Percentiles rank a stretch among this genome's conserved stretches.
phyloP scores from a whole-genome alignment of 495 filamentous ascomycete genomes.

The Hamigera avellanea region DNA sequence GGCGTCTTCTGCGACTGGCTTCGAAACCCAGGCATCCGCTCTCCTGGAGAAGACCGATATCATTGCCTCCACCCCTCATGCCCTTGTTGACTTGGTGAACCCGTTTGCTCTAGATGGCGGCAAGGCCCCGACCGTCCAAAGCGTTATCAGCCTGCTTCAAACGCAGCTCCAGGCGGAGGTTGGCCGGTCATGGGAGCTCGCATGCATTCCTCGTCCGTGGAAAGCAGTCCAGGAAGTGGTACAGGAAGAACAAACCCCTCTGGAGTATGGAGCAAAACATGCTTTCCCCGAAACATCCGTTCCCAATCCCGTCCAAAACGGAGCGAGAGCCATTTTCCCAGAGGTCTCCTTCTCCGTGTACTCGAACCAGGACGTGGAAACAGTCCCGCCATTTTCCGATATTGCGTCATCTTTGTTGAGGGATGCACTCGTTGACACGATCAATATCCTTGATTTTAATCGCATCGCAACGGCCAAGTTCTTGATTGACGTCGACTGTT shows the following conservation, averaged over 20 bases:
- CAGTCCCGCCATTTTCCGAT: conserved; percentile 65
- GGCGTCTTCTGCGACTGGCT: conserved; percentile 52
- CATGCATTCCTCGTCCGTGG: conserved; percentile 80
- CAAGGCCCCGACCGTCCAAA: conserved; percentile 43
- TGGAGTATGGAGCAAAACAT: conserved; percentile 54
- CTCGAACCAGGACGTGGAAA: conserved; percentile 77
- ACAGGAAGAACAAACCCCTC: conserved; percentile 26
- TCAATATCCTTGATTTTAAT: conserved; percentile 90
- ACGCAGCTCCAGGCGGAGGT: conserved; percentile 69
- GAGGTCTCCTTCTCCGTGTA: conserved; percentile 93
- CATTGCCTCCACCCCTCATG: conserved; percentile 73
- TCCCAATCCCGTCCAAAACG: conserved; percentile 62
- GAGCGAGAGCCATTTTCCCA: conserved; percentile 68
- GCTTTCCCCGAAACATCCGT: conserved; percentile 61
- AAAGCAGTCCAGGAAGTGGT: conserved; percentile 39
- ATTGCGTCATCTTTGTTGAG: conserved; percentile 73
- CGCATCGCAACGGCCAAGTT: conserved; percentile 76
- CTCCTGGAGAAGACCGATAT: conserved; percentile 90
- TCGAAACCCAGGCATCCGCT: conserved; percentile 55
- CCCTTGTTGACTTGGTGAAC: conserved; percentile 72
- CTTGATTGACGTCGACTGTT: conserved; percentile 89
- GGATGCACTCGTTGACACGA: conserved; percentile 82
- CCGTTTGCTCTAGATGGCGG: conserved; percentile 56
- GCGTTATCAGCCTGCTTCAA: conserved; percentile 75
- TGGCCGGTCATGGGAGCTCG: conserved; percentile 55